Evolutionary conservation across 192 early-diverging fungal genomes (phyloP).

Genomic region (Rhizophagus sp.): DNA sequence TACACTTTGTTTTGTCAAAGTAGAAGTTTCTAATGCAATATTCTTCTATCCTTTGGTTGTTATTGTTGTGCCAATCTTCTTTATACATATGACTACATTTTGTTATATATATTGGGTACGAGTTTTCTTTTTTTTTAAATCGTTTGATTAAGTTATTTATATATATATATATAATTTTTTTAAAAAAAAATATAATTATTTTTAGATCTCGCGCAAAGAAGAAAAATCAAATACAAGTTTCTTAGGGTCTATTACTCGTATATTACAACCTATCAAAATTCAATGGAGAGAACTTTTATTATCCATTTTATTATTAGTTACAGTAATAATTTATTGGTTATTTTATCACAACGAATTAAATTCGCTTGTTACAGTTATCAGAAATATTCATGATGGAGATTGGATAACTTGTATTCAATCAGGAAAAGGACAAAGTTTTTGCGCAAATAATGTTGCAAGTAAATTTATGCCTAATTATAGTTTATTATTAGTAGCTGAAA

Average conservation of each 20-base stretch:
- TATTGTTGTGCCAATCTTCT: conserved; percentile 47
- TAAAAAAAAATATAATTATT: too few species aligned
- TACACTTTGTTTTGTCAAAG: conserved; percentile 49
- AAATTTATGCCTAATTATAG: conserved; percentile 46
- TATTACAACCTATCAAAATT: conserved; percentile 39
- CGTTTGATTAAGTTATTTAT: too few species aligned
- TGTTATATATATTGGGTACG: conserved; percentile 50
- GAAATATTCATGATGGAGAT: not conserved
- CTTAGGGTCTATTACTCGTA: conserved; percentile 35
- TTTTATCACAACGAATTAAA: conserved; percentile 51
- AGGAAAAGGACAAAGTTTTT: conserved; percentile 39
- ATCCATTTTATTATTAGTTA: conserved; percentile 39
- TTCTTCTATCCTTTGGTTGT: conserved; percentile 59
- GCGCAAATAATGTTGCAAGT: conserved; percentile 34
- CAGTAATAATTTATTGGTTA: conserved; percentile 57
- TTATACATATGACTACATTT: conserved; percentile 54
- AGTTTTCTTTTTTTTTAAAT: too few species aligned
- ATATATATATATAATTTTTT: not conserved
- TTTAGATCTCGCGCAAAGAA: not conserved
- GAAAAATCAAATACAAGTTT: conserved; percentile 16
- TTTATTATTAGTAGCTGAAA: conserved; percentile 50
- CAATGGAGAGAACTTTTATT: conserved; percentile 58
- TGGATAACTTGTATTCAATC: conserved; percentile 45
- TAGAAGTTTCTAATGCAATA: conserved; percentile 38
- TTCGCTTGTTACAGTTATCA: conserved; percentile 25